Percentiles rank a stretch among this genome's conserved stretches.
phyloP scores from a whole-genome alignment of 2,329 filamentous ascomycete genomes.

The Epichloe hybrida region DNA sequence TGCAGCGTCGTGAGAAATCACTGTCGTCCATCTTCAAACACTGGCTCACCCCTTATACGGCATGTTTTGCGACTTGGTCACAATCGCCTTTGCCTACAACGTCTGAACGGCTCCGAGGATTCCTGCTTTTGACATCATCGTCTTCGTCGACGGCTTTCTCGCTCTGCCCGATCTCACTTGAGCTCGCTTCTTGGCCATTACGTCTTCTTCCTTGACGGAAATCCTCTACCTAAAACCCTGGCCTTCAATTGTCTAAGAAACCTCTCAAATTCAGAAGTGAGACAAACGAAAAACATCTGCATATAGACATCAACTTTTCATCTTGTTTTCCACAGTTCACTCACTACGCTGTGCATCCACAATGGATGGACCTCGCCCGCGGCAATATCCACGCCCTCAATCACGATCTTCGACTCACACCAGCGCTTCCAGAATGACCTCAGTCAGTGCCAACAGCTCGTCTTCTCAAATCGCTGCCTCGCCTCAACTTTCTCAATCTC shows the following conservation, averaged over 20 bases:
- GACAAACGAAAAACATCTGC: neutral
- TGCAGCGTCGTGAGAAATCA: neutral
- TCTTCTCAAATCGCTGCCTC: slow-evolving; percentile 25
- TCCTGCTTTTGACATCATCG: neutral
- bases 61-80: neutral
- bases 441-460: slow-evolving; percentile 29
- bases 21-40: neutral
- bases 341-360: neutral
- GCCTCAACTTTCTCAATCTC: slow-evolving; percentile 21
- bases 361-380: slow-evolving; percentile 20
- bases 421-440: slow-evolving; percentile 25
- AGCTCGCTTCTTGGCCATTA: neutral
- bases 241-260: neutral
- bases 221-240: neutral
- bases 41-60: neutral
- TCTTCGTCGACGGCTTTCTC: neutral
- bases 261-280: neutral
- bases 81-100: neutral
- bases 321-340: neutral
- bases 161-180: neutral
- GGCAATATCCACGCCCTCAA: slow-evolving; percentile 25
- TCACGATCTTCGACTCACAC: slow-evolving; percentile 34
- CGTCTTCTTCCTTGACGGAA: neutral
- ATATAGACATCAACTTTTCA: neutral
- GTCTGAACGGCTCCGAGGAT: neutral